phyloP scores from a whole-genome alignment of 2,329 filamentous ascomycete genomes.

The Hypoxylon sp. region DNA sequence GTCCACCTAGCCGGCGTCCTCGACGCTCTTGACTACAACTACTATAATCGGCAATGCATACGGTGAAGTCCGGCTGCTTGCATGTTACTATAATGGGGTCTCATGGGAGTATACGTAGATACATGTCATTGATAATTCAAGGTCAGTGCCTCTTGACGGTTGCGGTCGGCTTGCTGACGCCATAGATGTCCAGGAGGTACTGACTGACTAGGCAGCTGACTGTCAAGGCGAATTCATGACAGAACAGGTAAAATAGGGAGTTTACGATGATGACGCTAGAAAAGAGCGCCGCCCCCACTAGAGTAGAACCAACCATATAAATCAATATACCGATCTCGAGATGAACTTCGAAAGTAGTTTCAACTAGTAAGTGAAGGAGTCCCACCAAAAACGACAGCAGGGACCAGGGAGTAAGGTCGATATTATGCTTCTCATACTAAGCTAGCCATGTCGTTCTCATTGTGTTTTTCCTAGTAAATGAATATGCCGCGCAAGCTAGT shows the following conservation, averaged over 20 bases:
- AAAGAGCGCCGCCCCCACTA: neutral
- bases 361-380: neutral
- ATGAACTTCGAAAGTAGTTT: neutral
- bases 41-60: conserved; percentile 47
- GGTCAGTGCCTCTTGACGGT: neutral
- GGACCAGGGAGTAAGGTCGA: neutral
- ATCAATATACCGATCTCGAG: neutral
- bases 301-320: neutral
- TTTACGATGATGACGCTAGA: neutral
- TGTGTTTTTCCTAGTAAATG: neutral
- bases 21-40: conserved; percentile 51
- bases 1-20: conserved; percentile 59
- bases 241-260: neutral
- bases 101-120: neutral
- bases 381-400: neutral
- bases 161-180: neutral
- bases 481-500: neutral
- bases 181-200: neutral
- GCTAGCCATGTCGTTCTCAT: neutral
- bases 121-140: neutral
- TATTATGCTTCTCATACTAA: neutral
- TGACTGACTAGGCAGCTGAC: neutral
- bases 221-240: neutral
- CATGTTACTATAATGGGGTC: neutral
- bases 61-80: neutral